Base-by-base conservation (phyloP, 1,284 basidiomycete genomes). In the Stereum hirsutum region DNA sequence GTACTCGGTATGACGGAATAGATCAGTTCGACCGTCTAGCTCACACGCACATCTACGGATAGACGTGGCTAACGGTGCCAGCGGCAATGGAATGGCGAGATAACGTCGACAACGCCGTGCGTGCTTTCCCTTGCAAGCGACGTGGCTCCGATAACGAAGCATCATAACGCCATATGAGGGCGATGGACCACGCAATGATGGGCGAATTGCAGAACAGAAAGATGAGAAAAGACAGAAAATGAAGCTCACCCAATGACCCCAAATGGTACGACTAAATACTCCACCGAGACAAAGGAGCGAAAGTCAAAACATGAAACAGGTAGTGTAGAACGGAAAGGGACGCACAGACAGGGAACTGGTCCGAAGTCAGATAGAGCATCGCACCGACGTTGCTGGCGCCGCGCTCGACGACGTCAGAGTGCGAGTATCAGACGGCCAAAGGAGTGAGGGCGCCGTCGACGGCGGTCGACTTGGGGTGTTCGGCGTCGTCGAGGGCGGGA, bases 231-330 rank as follows among this genome's bases (percentile, higher is more conserved):
- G 36, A 23, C 7, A 26, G 3, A 24, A 25, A 15, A 28, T 8
- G 27, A 40, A 14, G 65, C 79, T 51, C 51, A 89, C 87, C 89
- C 89, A 63, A 93, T 92, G 60, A 93, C 75, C 54, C 89, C 89
- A 59, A 94, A 89, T 20, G 89, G 90, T 44, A 93, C 76, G 63
- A 93, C 89, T 92, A 42, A n/a, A n/a, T n/a, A n/a, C n/a, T n/a
- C n/a, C n/a, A n/a, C n/a, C n/a, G n/a, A n/a, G 42, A 32, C 37
- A 36, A 37, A 44, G 45, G 34, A 49, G 44, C 20, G 21, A 46
- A 21, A 33, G 48, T 19, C 30, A 23, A 39, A 25, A 11, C 34
- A 20, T 34, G 15, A 33, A 10, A 28, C 19, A 30, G 32, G 41
- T 19, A 24, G 33, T 35, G 23, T 25, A 43, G 39, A 44, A 43